A percentile compares a stretch with the other conserved stretches of the same genome.
phyloP scores from a whole-genome alignment of 2,329 filamentous ascomycete genomes.

The Fusarium sp. region DNA sequence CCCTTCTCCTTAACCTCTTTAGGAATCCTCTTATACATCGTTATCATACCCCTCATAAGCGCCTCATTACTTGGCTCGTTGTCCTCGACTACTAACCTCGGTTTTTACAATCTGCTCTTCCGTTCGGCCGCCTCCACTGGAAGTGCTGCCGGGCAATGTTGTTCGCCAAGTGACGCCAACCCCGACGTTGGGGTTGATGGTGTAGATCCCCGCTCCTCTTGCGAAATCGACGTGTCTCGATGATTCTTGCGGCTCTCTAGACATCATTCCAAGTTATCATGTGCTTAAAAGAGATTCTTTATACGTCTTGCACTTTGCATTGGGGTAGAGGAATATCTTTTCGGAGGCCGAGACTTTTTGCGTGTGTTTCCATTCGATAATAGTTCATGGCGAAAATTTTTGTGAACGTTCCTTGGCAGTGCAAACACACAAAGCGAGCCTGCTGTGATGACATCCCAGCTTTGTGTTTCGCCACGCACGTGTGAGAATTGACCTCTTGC shows the following conservation, averaged over 20 bases:
- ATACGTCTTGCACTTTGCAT: not conserved
- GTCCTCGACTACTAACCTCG: not conserved
- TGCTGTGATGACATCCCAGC: too few species aligned
- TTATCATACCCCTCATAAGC: not conserved
- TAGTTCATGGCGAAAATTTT: too few species aligned
- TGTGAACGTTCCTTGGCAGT: too few species aligned
- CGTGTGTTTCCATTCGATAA: not conserved
- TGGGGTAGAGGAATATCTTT: not conserved
- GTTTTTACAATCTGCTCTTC: not conserved
- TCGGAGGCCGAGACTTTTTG: not conserved
- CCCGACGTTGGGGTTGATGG: not conserved
- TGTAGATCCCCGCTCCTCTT: not conserved
- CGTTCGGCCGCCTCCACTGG: not conserved
- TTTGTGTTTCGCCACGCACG: too few species aligned
- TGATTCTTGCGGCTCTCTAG: not conserved
- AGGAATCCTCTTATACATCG: not conserved
- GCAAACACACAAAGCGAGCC: too few species aligned
- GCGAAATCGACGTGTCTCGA: not conserved
- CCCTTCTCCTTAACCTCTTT: not conserved
- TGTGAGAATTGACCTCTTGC: too few species aligned
- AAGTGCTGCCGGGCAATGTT: not conserved
- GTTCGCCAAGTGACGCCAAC: not conserved
- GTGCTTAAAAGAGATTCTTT: not conserved
- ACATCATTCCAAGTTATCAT: not conserved
- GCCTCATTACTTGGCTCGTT: not conserved